Evolutionary conservation across 495 filamentous ascomycete genomes (phyloP), one percentile per base, ranked within the genome.

Genomic region (Penicillium samsonianum): DNA sequence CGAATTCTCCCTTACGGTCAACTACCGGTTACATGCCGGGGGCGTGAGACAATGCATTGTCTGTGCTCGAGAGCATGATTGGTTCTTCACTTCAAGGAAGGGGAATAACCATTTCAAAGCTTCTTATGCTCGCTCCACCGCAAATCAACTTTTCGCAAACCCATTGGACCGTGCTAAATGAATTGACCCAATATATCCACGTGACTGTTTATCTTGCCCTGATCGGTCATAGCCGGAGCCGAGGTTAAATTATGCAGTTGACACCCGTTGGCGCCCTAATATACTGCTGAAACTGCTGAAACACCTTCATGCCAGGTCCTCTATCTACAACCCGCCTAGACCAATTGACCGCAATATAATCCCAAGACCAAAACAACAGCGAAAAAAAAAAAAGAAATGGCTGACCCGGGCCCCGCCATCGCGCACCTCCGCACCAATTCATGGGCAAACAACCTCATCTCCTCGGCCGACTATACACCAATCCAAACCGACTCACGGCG

Each of bases 401-500:
- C 61, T 1, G 64, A 62, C 22, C 47, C 57, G 22, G 61, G 14
- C 20, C 19, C 62, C 17, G 65, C 57, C 8, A 60, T 69, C 40
- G 52, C 59, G 5, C 67, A 69, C 26, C 64, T 73, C 51, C 64
- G 62, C 55, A 33, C 54, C 38, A 30, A 67, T 50, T 51, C 53
- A 47, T 66, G 65, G 62, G 65, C 65, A 48, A 68, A 67, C 14
- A 60, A 52, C 42, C 65, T 73, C n/a, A 62, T 72, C 52, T 53
- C 68, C 43, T 65, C 67, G 7, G 43, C 56, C 5, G 65, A 70
- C 58, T 77, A 72, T 58, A 64, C 56, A 28, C 58, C 74, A 17
- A 72, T 76, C 52, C 53, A 57, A 43, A 77, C 74, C 45, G 70
- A 68, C 58, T 74, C 74, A 1, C 70, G 75, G 16, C 61, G 65